These are phyloP conservation scores for Mucuna pruriens DNA, from an alignment of 306 rosid genomes.

Conservation along the genomic window DNA sequence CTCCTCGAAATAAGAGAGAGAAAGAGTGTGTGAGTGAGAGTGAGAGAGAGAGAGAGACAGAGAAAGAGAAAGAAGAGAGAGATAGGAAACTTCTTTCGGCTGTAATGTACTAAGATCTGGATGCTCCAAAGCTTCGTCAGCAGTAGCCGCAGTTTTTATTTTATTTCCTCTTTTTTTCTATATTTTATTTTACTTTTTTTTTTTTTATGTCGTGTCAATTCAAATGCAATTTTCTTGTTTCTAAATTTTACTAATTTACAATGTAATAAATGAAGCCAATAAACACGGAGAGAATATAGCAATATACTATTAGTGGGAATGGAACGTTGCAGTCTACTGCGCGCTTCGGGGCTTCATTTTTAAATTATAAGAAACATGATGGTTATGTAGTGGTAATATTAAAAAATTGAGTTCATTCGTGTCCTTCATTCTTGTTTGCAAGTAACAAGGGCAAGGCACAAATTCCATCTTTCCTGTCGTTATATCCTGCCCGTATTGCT, in stretches of 20 bases:
- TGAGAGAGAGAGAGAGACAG: not conserved
- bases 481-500: constrained; percentile 13
- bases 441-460: constrained; percentile 49
- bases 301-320: constrained; percentile 19
- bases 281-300: not conserved
- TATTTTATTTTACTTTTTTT: not conserved
- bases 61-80: constrained; percentile 18
- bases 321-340: constrained; percentile 41
- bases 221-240: not conserved
- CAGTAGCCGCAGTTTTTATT: constrained; percentile 45
- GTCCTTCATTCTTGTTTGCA: constrained; percentile 18
- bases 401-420: constrained; percentile 2
- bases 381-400: constrained; percentile 29
- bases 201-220: not conserved
- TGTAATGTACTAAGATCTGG: constrained; percentile 74
- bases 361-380: constrained; percentile 7
- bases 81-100: constrained; percentile 60
- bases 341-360: constrained; percentile 24
- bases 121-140: constrained; percentile 62
- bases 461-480: constrained; percentile 46
- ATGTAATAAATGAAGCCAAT: constrained; percentile 22
- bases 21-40: not conserved
- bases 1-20: constrained; percentile 18
- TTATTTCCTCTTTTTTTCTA: not conserved
- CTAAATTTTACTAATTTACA: not conserved